A percentile compares a stretch with the other conserved stretches of the same genome.
Evolutionary conservation across 2,329 filamentous ascomycete species (phyloP).

Genomic region (Diaporthe nobilis): DNA sequence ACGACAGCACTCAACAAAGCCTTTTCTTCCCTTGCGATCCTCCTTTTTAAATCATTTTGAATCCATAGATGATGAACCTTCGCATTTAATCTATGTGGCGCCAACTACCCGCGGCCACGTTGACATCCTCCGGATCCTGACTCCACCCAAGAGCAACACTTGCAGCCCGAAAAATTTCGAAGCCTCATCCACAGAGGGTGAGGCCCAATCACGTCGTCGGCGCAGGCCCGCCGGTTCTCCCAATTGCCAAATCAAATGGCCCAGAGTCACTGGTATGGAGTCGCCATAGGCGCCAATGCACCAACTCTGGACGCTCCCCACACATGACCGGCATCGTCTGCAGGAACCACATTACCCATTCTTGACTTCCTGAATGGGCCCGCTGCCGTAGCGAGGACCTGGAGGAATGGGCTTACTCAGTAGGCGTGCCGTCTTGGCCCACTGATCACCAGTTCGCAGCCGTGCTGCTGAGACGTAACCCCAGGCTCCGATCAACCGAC

Average conservation of each 20-base stretch:
- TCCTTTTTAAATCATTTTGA: conserved; percentile 25
- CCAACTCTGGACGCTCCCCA: background rate
- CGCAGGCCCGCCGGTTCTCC: conserved; percentile 6
- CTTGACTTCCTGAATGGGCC: conserved; percentile 2
- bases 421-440: background rate
- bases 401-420: background rate
- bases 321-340: conserved; percentile 24
- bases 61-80: conserved; percentile 23
- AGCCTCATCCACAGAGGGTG: conserved; percentile 20
- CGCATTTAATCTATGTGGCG: conserved; percentile 20
- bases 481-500: conserved; percentile 1
- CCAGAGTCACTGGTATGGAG: background rate
- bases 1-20: conserved; percentile 6
- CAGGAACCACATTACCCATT: conserved; percentile 25
- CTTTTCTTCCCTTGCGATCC: conserved; percentile 7
- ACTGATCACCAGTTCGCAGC: conserved; percentile 19
- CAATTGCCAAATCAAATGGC: conserved; percentile 32
- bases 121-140: conserved; percentile 24
- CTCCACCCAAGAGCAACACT: conserved; percentile 16
- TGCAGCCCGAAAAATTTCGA: conserved; percentile 12
- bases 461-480: background rate
- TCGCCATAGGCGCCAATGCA: conserved; percentile 27
- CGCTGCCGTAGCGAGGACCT: background rate
- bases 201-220: conserved; percentile 20
- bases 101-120: conserved; percentile 25